Percentiles rank a stretch among this genome's conserved stretches.
These are phyloP conservation scores for Aristolochia californica DNA, from an alignment of 164 flowering plant species.

Conservation along the genomic window DNA sequence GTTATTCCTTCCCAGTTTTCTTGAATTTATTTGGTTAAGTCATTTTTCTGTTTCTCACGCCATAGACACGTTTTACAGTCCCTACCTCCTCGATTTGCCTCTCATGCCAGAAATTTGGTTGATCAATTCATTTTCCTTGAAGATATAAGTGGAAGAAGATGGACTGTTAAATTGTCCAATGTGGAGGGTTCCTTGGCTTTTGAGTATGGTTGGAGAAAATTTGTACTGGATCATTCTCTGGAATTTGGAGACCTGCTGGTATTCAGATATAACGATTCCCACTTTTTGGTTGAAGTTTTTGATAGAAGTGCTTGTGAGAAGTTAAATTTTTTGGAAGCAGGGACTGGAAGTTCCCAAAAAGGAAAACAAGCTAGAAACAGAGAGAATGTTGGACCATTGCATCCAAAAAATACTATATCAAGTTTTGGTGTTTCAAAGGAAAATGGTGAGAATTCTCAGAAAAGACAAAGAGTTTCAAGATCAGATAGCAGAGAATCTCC, in stretches of 20 bases:
- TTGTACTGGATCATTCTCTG: conserved; percentile 31
- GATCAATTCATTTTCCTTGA: conserved; percentile 24
- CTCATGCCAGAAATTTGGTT: conserved; percentile 12
- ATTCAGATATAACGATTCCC: conserved; percentile 25
- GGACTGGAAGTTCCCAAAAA: background rate
- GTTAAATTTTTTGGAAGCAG: conserved; percentile 12
- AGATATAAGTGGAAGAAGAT: conserved; percentile 29
- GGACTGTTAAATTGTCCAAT: conserved; percentile 24
- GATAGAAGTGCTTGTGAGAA: conserved; percentile 25
- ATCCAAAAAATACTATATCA: background rate
- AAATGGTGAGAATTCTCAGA: background rate
- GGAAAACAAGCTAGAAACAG: background rate
- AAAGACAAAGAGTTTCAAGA: background rate
- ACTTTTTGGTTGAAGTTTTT: conserved; percentile 32
- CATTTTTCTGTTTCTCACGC: background rate
- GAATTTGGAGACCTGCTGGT: conserved; percentile 32
- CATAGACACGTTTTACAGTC: conserved; percentile 20
- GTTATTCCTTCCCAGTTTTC: no score
- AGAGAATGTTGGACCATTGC: background rate
- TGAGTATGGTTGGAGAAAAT: conserved; percentile 40
- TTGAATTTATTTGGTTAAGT: no score
- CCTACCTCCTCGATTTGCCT: conserved; percentile 38
- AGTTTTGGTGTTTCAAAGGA: background rate
- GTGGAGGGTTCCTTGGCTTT: conserved; percentile 29
- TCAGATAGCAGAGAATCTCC: background rate